Evolutionary conservation across 1,284 basidiomycete genomes (phyloP), one percentile per base, ranked within the genome.

Genomic region (Ceratobasidium sp.): DNA sequence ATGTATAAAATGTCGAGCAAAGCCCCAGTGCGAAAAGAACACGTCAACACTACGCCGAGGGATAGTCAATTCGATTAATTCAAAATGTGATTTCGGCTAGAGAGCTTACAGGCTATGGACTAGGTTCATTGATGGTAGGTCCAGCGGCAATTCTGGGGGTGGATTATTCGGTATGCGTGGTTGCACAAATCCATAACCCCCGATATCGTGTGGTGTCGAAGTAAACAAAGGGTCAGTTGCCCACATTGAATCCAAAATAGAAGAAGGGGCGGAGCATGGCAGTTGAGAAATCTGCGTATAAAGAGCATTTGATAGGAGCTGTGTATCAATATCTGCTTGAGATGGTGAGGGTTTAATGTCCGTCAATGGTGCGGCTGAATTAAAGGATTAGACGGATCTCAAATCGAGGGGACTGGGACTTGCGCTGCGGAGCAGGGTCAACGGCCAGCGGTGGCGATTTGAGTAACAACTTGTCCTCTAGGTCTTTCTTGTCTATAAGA

Each of bases 91-190:
- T 17, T 38, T 26, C 13, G 28, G 56, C 38, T n/a, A 20, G 28
- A 65, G 20, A 44, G 50, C 71, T 54, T n/a, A 74, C 71, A 74
- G 61, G 38, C 59, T 74, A 42, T 46, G 40, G 20, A 74, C 71
- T 46, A 74, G 57, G n/a, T 74, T 59, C 42, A 74, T 59, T 50
- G 71, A 59, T 10, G 71, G 71, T 10, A 74, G 71, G 48, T 74
- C 71, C 13, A 74, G 48, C 33, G 59, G 59, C n/a, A 74, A 6
- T 33, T 74, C 71, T 3, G 71, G 71, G 12, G 59, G 59, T 13
- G 59, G 13, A 9, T 26, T 52, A 20, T 40, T 40, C 23, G 28
- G 57, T 17, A 28, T 1, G 5, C 71, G 71, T 13, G 59, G 48
- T 54, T 54, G 71, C n/a, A 74, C 59, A 52, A 74, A 74, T 1